A percentile compares a stretch with the other conserved stretches of the same genome.
Evolutionary conservation across 2,329 filamentous ascomycete genomes (phyloP).

Genomic region (Trichophyton schoenleinii): DNA sequence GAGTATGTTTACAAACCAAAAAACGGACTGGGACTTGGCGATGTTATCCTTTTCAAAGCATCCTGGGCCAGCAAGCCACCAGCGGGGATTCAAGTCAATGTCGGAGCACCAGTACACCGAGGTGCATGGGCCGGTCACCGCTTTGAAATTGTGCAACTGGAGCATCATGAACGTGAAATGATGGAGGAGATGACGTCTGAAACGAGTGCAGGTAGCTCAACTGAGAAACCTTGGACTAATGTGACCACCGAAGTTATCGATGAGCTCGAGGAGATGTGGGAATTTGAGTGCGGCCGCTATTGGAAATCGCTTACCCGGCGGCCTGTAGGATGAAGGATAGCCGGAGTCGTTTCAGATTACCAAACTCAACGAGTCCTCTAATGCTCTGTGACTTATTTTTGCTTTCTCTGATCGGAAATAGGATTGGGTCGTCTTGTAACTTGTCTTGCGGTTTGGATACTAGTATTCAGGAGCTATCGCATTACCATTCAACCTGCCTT

Average conservation of each 20-base stretch:
- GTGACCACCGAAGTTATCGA: not conserved
- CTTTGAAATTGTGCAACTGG: not conserved
- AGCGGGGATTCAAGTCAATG: not conserved
- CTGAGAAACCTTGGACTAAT: not conserved
- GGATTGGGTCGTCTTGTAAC: no score
- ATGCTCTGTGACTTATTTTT: no score
- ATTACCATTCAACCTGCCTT: no score
- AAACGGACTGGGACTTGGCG: not conserved
- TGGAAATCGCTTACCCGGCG: not conserved
- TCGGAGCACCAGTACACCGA: not conserved
- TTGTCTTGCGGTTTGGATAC: no score
- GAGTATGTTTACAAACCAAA: not conserved
- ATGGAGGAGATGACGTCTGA: not conserved
- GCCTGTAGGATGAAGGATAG: not conserved
- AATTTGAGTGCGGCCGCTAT: not conserved
- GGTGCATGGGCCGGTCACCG: constrained; percentile 3
- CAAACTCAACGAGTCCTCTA: not conserved
- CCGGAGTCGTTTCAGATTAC: not conserved
- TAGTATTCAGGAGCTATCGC: no score
- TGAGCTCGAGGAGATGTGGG: not conserved
- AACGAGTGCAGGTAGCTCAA: not conserved
- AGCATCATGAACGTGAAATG: not conserved
- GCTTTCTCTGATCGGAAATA: no score
- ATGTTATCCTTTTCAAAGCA: not conserved
- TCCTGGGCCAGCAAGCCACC: not conserved